Percentiles rank a stretch among this genome's conserved stretches.
Conservation (phyloP, 371 early-diverging fungal genomes). For the Mycotypha africana region DNA sequence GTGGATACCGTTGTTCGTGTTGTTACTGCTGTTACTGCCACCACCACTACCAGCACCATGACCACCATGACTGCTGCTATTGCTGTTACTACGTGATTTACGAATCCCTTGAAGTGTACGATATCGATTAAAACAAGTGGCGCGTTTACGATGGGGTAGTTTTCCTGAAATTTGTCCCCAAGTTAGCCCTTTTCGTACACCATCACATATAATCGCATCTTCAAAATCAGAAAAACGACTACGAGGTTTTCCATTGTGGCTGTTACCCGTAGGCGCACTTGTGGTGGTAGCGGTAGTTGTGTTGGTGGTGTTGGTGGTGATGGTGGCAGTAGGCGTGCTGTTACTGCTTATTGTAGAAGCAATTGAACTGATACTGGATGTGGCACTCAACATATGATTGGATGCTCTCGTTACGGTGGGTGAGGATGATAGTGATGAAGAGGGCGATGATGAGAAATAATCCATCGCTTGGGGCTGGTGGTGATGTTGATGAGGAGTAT, state of each 20-base stretch:
- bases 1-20: too few species aligned
- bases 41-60: too few species aligned
- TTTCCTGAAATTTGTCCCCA: slow-evolving; percentile 49
- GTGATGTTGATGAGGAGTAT: neutral
- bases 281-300: neutral
- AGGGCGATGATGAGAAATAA: too few species aligned
- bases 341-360: too few species aligned
- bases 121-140: slow-evolving; percentile 48
- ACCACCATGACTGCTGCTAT: too few species aligned
- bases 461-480: too few species aligned
- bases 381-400: too few species aligned
- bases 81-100: slow-evolving; percentile 39
- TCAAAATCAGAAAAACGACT: slow-evolving; percentile 44
- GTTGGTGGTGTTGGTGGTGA: too few species aligned
- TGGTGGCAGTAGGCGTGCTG: too few species aligned
- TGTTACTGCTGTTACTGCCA: too few species aligned
- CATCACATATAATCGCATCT: slow-evolving; percentile 44
- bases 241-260: slow-evolving; percentile 31
- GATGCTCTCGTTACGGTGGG: slow-evolving; percentile 3
- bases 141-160: slow-evolving; percentile 47
- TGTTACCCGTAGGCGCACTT: slow-evolving; percentile 1
- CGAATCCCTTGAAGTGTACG: slow-evolving; percentile 45
- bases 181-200: slow-evolving; percentile 41
- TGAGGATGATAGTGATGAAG: neutral
- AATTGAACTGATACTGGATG: too few species aligned